A percentile compares a stretch with the other conserved stretches of the same genome.
phyloP scores from a whole-genome alignment of 2,329 filamentous ascomycete species.

The Basipetospora chlamydospora region DNA sequence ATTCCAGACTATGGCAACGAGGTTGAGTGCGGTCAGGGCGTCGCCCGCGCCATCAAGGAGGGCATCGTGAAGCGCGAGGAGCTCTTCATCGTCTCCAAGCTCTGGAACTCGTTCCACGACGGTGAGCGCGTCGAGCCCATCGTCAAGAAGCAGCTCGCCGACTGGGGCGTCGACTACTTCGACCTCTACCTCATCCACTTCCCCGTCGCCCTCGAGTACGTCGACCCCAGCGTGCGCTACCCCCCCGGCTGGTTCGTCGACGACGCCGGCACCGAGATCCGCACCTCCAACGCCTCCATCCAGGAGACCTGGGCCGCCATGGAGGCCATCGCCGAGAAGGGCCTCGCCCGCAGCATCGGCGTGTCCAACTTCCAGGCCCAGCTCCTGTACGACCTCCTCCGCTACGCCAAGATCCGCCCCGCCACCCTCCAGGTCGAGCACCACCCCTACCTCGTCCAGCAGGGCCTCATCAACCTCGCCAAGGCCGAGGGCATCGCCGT shows the following conservation, averaged over 20 bases:
- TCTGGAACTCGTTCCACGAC: slow-evolving; percentile 88
- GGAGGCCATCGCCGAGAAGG: slow-evolving; percentile 56
- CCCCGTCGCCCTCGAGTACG: slow-evolving; percentile 73
- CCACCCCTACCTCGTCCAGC: slow-evolving; percentile 76
- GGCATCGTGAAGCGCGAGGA: slow-evolving; percentile 54
- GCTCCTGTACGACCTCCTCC: slow-evolving; percentile 64
- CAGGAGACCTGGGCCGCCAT: slow-evolving; percentile 74
- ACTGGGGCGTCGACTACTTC: slow-evolving; percentile 81
- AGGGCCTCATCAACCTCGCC: slow-evolving; percentile 53
- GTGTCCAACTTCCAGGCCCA: slow-evolving; percentile 72
- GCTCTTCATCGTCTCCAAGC: slow-evolving; percentile 84
- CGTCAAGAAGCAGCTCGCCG: slow-evolving; percentile 58
- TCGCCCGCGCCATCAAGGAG: slow-evolving; percentile 66
- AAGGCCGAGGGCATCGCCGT: slow-evolving; percentile 56
- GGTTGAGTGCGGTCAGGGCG: slow-evolving; percentile 60
- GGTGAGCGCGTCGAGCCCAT: slow-evolving; percentile 63
- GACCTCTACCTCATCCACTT: slow-evolving; percentile 86
- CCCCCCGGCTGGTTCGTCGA: slow-evolving; percentile 65
- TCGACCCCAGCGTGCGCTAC: slow-evolving; percentile 66
- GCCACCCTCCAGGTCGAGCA: slow-evolving; percentile 79
- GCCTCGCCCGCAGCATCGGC: slow-evolving; percentile 59
- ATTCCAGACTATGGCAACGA: slow-evolving; percentile 67
- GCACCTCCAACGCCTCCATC: slow-evolving; percentile 55
- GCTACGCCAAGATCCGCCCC: slow-evolving; percentile 60
- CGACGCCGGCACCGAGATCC: slow-evolving; percentile 43